phyloP scores from a whole-genome alignment of 768 basidiomycete species.

The Xanthoconium stramineum region DNA sequence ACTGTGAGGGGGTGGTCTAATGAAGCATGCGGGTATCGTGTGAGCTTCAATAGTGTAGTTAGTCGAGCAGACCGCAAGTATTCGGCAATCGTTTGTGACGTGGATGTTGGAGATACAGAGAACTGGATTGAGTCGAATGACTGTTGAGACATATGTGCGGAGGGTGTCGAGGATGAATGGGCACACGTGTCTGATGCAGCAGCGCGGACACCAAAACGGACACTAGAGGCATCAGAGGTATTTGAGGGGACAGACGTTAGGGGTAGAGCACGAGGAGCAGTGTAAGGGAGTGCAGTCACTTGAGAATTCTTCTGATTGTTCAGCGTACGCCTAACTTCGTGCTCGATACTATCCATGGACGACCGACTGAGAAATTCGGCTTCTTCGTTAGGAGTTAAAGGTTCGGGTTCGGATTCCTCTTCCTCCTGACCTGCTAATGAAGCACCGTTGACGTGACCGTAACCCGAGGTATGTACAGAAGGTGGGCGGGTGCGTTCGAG shows the following conservation, averaged over 20 bases:
- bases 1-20: slow-evolving; percentile 72
- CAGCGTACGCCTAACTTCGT: slow-evolving; percentile 72
- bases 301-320: slow-evolving; percentile 47
- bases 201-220: slow-evolving; percentile 24
- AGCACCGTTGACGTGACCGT: slow-evolving; percentile 47
- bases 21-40: slow-evolving; percentile 76
- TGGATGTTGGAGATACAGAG: slow-evolving; percentile 48
- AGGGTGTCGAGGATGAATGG: slow-evolving; percentile 42
- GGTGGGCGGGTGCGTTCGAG: slow-evolving; percentile 46
- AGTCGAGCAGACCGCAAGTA: slow-evolving; percentile 85
- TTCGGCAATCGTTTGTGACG: slow-evolving; percentile 74
- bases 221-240: slow-evolving; percentile 55
- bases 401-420: slow-evolving; percentile 49
- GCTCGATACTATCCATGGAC: slow-evolving; percentile 83
- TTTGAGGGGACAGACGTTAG: slow-evolving; percentile 38
- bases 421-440: slow-evolving; percentile 46
- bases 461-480: slow-evolving; percentile 45
- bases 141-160: slow-evolving; percentile 20
- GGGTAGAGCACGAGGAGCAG: slow-evolving; percentile 37
- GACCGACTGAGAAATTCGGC: slow-evolving; percentile 71
- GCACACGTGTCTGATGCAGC: slow-evolving; percentile 52
- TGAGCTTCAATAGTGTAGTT: slow-evolving; percentile 78
- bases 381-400: slow-evolving; percentile 53
- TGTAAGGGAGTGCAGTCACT: slow-evolving; percentile 38
- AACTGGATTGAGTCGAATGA: slow-evolving; percentile 28